Evolutionary conservation across 495 filamentous ascomycete species (phyloP).

Genomic region (Coniosporium apollinis): DNA sequence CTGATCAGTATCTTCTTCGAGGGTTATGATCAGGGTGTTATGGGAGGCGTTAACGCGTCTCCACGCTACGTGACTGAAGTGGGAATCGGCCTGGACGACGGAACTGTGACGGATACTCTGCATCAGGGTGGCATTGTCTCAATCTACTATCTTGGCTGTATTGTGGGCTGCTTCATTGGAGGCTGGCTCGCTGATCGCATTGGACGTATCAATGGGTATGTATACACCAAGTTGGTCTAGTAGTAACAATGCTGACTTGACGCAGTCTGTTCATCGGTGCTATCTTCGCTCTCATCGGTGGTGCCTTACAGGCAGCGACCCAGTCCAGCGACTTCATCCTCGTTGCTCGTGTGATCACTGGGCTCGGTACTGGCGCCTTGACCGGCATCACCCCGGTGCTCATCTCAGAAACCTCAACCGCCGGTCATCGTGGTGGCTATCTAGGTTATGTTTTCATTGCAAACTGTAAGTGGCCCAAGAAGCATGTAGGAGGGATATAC

Average conservation of each 20-base stretch:
- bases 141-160: slow-evolving; percentile 36
- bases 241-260: background rate
- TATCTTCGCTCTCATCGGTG: slow-evolving; percentile 11
- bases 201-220: slow-evolving; percentile 36
- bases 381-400: slow-evolving; percentile 36
- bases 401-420: slow-evolving; percentile 33
- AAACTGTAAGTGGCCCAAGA: slow-evolving; percentile 23
- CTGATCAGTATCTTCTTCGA: slow-evolving; percentile 37
- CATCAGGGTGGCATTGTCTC: slow-evolving; percentile 7
- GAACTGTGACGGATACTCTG: slow-evolving; percentile 22
- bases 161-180: slow-evolving; percentile 34
- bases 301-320: slow-evolving; percentile 8
- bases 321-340: slow-evolving; percentile 6
- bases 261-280: slow-evolving; percentile 4
- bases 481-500: background rate
- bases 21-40: slow-evolving; percentile 38
- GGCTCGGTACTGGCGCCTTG: slow-evolving; percentile 22
- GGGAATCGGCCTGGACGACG: slow-evolving; percentile 23
- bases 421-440: slow-evolving; percentile 30
- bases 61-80: slow-evolving; percentile 25
- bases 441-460: slow-evolving; percentile 38
- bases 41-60: slow-evolving; percentile 32
- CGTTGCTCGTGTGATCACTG: slow-evolving; percentile 9
- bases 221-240: too few relatives aligned
- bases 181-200: slow-evolving; percentile 36